Evolutionary conservation across 805 yeast genomes (phyloP), one percentile per base, ranked within the genome.

Genomic region (Candida chauliodis): DNA sequence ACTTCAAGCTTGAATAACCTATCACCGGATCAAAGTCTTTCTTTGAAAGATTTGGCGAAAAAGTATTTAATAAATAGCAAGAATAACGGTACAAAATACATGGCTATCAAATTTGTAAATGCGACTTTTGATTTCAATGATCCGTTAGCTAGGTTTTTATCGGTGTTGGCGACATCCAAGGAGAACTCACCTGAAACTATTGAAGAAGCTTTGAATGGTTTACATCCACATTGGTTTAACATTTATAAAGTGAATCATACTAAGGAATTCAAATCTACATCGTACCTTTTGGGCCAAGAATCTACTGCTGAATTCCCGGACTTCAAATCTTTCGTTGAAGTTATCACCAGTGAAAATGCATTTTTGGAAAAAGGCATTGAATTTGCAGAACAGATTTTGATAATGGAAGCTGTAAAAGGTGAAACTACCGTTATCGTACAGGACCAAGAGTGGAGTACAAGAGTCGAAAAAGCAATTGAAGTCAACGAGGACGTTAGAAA

Each of bases 171-270:
- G 10, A 58, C 85, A 4, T 61, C 75, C 15, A 51, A 70, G 9
- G 57, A 55, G 2, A 84, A 84, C 47, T 70, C 81, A 40, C 69
- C 85, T 2, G 95, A 87, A 48, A 78, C 86, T 0, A 65, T 81
- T 2, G 95, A 88, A 50, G 96, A 88, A 55, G 83, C 96, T 0
- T 58, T 56, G 4, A 78, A 77, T 45, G 97, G 97, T 0, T 61
- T 91, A 20, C 80, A 88, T 56, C 96, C 96, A 0, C 76, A 84
- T 55, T 83, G 90, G 87, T 84, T 79, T 53, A 73, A 73, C 32
- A 60, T 81, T 3, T 58, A 68, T 23, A 61, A 58, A 28, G 66
- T 82, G 0, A 59, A 77, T 2, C 69, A 67, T 31, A 63, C 72
- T 0, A 43, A 45, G 1, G 73, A 65, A n/a, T 66, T 61, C 47